Conservation (phyloP, 2,329 filamentous ascomycete genomes). For the Diaporthe sp. region DNA sequence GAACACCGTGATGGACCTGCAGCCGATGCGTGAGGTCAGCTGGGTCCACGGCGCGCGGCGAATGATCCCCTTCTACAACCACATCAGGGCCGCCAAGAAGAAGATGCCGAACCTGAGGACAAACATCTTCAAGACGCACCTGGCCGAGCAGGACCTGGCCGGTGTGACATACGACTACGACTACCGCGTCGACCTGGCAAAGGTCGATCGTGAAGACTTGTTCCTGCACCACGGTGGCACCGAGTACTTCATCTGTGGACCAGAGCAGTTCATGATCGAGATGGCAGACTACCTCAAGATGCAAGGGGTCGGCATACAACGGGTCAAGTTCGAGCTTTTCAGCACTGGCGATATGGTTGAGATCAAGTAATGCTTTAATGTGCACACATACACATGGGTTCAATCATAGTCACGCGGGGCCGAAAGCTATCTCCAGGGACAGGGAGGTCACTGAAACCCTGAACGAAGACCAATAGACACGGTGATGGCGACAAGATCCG, state of each 20-base stretch:
- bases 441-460: neutral
- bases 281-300: slow-evolving; percentile 59
- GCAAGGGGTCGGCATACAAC: slow-evolving; percentile 54
- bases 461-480: neutral
- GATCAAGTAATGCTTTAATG: slow-evolving; percentile 6
- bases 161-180: slow-evolving; percentile 61
- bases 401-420: neutral
- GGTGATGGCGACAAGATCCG: neutral
- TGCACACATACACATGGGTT: neutral
- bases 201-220: slow-evolving; percentile 60
- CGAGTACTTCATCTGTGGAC: slow-evolving; percentile 69
- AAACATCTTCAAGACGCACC: slow-evolving; percentile 65
- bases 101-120: slow-evolving; percentile 53
- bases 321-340: slow-evolving; percentile 63
- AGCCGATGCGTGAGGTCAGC: slow-evolving; percentile 64
- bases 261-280: slow-evolving; percentile 68
- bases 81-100: slow-evolving; percentile 61
- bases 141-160: slow-evolving; percentile 60
- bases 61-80: slow-evolving; percentile 66
- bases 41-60: slow-evolving; percentile 72
- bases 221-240: slow-evolving; percentile 60
- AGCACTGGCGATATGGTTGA: slow-evolving; percentile 59
- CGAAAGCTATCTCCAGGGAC: too few relatives aligned
- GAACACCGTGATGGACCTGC: slow-evolving; percentile 63
- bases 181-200: slow-evolving; percentile 62